Base-by-base conservation (phyloP, 371 early-diverging fungal species). In the Lichtheimia corymbifera region DNA sequence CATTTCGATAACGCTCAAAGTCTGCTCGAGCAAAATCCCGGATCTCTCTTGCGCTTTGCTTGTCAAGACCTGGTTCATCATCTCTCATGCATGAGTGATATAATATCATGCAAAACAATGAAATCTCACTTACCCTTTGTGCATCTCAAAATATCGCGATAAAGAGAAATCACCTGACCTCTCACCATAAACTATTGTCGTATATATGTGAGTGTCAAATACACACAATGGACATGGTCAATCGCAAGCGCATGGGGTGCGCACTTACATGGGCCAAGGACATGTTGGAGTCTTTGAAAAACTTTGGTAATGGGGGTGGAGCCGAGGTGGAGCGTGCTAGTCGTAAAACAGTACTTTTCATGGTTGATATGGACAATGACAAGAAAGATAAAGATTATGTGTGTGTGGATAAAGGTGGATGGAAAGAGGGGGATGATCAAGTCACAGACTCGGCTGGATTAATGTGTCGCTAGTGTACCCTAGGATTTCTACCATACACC, bases 1-100 rank as follows among this genome's bases (percentile, higher is more conserved):
- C 88, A 22, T 72, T 59, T 12, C 84, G 78, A 53, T 82, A 82
- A 17, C 80, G 83, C 64, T 88, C 88, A 70, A 88, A 86, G 53
- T 88, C 88, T 3, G 80, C 64, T 52, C 86, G 76, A 12, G 84
- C 85, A 79, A 82, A 88, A 14, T 73, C 70, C 17, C 82, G 71
- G 6, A 88, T 62, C 59, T 84, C 84, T 56, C 76, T 62, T 3
- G 82, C 82, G 27, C 83, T 80, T 0, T 56, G 27, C 17, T 85
- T 80, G 51, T 79, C 76, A 59, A 86, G 68, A 42, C 81, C 79
- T 56, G 40, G 7, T 53, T 15, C 9, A 22, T 12, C 42, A 53
- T 20, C 2, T 20, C 2, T 17, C 13, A 47, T 47, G 47, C 4
- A 17, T 47, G 22, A 47, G 7, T 22, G 22, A 22, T 14, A 6